These are phyloP conservation scores for Eragrostis tef DNA, from an alignment of 202 grass and related monocot genomes.

Conservation along the genomic window DNA sequence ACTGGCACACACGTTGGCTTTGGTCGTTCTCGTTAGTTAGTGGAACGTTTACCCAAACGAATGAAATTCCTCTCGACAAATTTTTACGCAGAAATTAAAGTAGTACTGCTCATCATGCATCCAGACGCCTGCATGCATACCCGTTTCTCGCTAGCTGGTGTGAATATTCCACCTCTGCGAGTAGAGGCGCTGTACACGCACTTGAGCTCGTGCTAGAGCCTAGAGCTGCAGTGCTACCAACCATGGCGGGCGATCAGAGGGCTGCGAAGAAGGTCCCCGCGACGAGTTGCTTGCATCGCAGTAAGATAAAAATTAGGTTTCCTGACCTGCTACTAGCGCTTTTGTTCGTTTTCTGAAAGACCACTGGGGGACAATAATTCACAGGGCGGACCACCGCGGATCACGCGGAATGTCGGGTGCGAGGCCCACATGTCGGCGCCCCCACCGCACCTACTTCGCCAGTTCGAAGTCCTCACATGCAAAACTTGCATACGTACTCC, in stretches of 20 bases:
- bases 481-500: not conserved
- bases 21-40: too few relatives aligned
- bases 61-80: not conserved
- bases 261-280: conserved; percentile 12
- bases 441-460: not conserved
- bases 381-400: conserved; percentile 48
- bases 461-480: not conserved
- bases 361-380: conserved; percentile 20
- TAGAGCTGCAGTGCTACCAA: conserved; percentile 6
- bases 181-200: not conserved
- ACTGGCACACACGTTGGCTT: too few relatives aligned
- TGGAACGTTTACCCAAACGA: not conserved
- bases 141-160: not conserved
- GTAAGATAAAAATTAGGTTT: not conserved
- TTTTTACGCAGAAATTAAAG: not conserved
- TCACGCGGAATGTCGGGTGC: conserved; percentile 52
- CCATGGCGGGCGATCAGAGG: not conserved
- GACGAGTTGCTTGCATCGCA: not conserved
- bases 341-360: not conserved
- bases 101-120: too few relatives aligned
- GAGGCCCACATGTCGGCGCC: not conserved
- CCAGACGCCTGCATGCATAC: not conserved
- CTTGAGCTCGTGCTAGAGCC: not conserved
- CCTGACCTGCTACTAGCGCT: not conserved
- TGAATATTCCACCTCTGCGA: conserved; percentile 38